Conservation (phyloP, 371 early-diverging fungal species). For the Syncephalastrum monosporum region DNA sequence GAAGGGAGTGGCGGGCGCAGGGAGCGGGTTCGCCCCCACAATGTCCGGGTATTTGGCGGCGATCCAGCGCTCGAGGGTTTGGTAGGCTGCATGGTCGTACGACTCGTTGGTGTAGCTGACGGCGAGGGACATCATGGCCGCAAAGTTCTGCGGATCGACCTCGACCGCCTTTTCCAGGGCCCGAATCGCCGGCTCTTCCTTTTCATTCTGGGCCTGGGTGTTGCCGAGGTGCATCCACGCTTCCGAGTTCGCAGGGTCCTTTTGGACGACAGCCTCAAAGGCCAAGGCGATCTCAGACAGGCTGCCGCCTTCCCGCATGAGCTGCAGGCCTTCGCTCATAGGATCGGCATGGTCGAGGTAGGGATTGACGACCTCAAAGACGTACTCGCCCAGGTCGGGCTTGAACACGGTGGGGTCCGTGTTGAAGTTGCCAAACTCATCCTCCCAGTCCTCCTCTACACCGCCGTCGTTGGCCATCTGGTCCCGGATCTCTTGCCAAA, state of each 20-base stretch:
- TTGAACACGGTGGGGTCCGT: constrained; percentile 38
- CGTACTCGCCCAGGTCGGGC: constrained; percentile 68
- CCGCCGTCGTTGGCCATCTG: constrained; percentile 49
- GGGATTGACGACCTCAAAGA: constrained; percentile 77
- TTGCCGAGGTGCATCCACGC: constrained; percentile 84
- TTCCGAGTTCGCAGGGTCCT: constrained; percentile 64
- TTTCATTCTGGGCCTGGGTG: constrained; percentile 86
- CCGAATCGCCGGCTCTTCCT: constrained; percentile 81
- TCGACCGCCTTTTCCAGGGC: constrained; percentile 73
- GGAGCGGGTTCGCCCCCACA: constrained; percentile 14
- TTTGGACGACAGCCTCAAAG: constrained; percentile 80
- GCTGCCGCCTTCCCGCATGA: constrained; percentile 54
- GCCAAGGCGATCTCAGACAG: constrained; percentile 77
- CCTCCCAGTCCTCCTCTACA: constrained; percentile 54
- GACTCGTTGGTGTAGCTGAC: constrained; percentile 95
- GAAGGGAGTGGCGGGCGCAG: constrained; percentile 38
- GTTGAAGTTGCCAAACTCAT: constrained; percentile 54
- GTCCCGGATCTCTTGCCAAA: constrained; percentile 60
- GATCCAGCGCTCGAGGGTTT: constrained; percentile 50
- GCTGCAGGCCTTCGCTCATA: constrained; percentile 50
- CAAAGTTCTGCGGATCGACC: constrained; percentile 60
- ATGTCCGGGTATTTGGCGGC: constrained; percentile 42
- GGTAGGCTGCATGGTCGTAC: constrained; percentile 56
- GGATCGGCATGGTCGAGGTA: constrained; percentile 59
- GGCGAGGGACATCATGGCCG: constrained; percentile 81